Evolutionary conservation across 2,329 filamentous ascomycete genomes (phyloP), one percentile per base, ranked within the genome.

Genomic region (Fonsecaea nubica): DNA sequence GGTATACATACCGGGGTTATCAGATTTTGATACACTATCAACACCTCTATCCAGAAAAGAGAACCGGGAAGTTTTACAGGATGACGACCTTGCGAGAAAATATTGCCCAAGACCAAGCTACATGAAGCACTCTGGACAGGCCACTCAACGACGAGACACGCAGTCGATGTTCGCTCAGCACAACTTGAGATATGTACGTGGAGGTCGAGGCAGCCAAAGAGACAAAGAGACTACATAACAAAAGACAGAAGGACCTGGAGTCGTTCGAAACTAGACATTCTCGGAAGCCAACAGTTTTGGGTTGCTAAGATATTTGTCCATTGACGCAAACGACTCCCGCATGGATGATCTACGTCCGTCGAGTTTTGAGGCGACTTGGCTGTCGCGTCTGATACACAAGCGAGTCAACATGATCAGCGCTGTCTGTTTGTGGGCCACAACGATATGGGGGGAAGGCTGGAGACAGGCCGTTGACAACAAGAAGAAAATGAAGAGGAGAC

Each of bases 381-480:
- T 32, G 30, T 4, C 30, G 30, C 30, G 30, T 32, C 30, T 32
- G 3, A 32, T 32, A 32, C 30, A 32, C 30, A 6, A 32, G 30
- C 30, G 3, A 32, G 30, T 32, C 3, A 32, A 32, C 30, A 32
- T 32, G 0, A 71, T 77, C 2, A 78, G 81, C 15, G 80, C 86
- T 0, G 72, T 74, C 0, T 78, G 78, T 7, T 78, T 85, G 0
- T 84, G 81, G 78, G 76, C 82, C 1, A 84, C 82, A 1, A 82
- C 84, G 3, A 63, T 80, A 9, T 85, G 82, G 73, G 86, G 86
- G 0, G 77, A 79, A 65, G 65, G 72, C 10, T 87, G 85, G 85
- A 78, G 86, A 10, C 82, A 85, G 9, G 72, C 71, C n/a, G 77
- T 87, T n/a, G 86, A 88, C 72, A 77, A 74, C 62, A 81, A 79